These are phyloP conservation scores for Acanthamoeba healyi DNA, from an alignment of 208 protist genomes.

Conservation along the genomic window DNA sequence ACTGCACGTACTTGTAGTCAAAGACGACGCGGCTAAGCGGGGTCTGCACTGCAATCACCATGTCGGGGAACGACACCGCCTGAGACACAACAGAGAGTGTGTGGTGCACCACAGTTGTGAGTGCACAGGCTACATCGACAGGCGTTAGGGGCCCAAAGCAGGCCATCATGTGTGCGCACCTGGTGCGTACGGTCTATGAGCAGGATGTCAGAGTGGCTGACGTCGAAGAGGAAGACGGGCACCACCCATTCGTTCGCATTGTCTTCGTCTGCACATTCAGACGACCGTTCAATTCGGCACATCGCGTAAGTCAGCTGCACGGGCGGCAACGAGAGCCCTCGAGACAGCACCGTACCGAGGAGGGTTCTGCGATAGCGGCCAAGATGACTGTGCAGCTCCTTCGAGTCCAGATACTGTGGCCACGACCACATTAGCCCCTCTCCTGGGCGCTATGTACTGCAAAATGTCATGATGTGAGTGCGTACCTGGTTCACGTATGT, in stretches of 20 bases:
- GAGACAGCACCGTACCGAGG: not conserved
- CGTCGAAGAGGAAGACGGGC: slow-evolving; percentile 35
- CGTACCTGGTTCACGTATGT: not conserved
- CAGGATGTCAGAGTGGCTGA: not conserved
- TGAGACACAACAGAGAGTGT: not conserved
- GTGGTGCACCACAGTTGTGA: not conserved
- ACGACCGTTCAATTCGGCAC: not conserved
- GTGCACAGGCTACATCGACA: not conserved
- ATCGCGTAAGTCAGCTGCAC: not conserved
- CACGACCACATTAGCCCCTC: not conserved
- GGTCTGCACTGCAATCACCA: slow-evolving; percentile 50
- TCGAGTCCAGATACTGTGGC: slow-evolving; percentile 5
- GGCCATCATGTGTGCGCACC: too few relatives aligned
- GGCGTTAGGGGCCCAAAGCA: too few relatives aligned
- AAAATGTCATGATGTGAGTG: not conserved
- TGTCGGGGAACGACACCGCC: slow-evolving; percentile 50
- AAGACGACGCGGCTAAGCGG: not conserved
- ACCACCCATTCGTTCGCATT: not conserved
- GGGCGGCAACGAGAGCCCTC: not conserved
- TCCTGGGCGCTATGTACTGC: not conserved
- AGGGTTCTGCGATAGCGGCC: not conserved
- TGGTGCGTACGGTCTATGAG: slow-evolving; percentile 25
- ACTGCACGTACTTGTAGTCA: not conserved
- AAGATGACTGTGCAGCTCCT: slow-evolving; percentile 11
- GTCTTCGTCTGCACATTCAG: not conserved